Percentiles rank a stretch among this genome's conserved stretches.
Evolutionary conservation across 1,139 yeast genomes (phyloP).

Genomic region (Geotrichum siamense): DNA sequence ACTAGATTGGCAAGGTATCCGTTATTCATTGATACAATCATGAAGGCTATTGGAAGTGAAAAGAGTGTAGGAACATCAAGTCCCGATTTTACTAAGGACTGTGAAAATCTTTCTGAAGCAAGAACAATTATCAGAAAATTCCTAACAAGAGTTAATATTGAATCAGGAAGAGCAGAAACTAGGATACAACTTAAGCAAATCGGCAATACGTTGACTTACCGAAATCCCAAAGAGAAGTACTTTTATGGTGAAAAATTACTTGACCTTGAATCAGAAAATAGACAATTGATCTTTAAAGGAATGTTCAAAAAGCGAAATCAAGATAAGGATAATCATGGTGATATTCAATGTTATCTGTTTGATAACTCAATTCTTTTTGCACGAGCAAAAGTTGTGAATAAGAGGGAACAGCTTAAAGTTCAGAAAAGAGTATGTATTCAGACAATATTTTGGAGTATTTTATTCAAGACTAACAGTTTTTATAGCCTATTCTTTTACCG

Average conservation of each 20-base stretch:
- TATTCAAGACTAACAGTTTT: background rate
- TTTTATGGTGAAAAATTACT: background rate
- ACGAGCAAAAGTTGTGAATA: constrained; percentile 77
- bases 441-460: background rate
- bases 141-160: constrained; percentile 73
- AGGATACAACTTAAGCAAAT: constrained; percentile 81
- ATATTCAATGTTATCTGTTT: constrained; percentile 68
- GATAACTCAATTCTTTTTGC: constrained; percentile 86
- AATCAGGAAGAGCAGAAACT: constrained; percentile 92
- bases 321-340: constrained; percentile 67
- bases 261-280: constrained; percentile 69
- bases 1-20: constrained; percentile 96
- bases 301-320: constrained; percentile 68
- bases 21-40: constrained; percentile 69
- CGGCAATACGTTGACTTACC: constrained; percentile 63
- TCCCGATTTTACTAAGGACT: constrained; percentile 39
- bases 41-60: constrained; percentile 70
- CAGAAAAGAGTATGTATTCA: constrained; percentile 44
- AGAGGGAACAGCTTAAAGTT: constrained; percentile 86
- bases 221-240: constrained; percentile 62
- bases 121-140: constrained; percentile 68
- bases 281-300: constrained; percentile 74
- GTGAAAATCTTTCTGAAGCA: constrained; percentile 62
- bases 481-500: constrained; percentile 75
- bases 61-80: constrained; percentile 37